Evolutionary conservation across 768 basidiomycete genomes (phyloP).

Genomic region (Auricularia sp.): DNA sequence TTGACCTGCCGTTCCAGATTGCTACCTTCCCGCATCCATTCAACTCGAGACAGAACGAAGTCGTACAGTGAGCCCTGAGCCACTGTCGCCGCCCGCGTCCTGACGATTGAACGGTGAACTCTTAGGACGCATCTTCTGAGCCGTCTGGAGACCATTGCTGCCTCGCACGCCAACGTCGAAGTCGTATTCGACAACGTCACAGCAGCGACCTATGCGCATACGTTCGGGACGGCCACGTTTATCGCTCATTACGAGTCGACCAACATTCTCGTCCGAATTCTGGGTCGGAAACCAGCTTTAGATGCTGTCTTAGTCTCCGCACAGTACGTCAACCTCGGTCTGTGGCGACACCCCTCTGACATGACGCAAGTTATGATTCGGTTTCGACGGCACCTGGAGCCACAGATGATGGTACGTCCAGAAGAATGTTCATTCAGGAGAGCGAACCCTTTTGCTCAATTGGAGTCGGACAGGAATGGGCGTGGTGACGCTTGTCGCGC

Average conservation of each 20-base stretch:
- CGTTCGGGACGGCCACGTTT: conserved; percentile 12
- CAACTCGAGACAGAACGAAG: conserved; percentile 67
- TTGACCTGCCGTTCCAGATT: conserved; percentile 30
- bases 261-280: conserved; percentile 57
- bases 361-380: conserved; percentile 35
- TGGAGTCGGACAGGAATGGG: conserved; percentile 38
- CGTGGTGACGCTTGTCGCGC: conserved; percentile 52
- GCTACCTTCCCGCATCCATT: conserved; percentile 65
- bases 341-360: conserved; percentile 6
- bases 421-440: too few relatives aligned
- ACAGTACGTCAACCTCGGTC: conserved; percentile 37
- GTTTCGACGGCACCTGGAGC: conserved; percentile 67
- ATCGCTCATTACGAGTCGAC: conserved; percentile 52
- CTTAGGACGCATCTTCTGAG: conserved; percentile 43
- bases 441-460: neutral
- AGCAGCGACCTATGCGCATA: conserved; percentile 22
- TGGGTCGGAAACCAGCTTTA: conserved; percentile 35
- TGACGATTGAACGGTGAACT: conserved; percentile 15
- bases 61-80: conserved; percentile 17
- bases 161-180: conserved; percentile 26
- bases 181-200: conserved; percentile 44
- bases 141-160: conserved; percentile 40
- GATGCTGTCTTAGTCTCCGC: conserved; percentile 62
- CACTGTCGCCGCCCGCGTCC: neutral
- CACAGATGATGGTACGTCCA: conserved; percentile 47